These are phyloP conservation scores for Fraxinus quadrangulata DNA, from an alignment of 257 asterid genomes.

Conservation along the genomic window DNA sequence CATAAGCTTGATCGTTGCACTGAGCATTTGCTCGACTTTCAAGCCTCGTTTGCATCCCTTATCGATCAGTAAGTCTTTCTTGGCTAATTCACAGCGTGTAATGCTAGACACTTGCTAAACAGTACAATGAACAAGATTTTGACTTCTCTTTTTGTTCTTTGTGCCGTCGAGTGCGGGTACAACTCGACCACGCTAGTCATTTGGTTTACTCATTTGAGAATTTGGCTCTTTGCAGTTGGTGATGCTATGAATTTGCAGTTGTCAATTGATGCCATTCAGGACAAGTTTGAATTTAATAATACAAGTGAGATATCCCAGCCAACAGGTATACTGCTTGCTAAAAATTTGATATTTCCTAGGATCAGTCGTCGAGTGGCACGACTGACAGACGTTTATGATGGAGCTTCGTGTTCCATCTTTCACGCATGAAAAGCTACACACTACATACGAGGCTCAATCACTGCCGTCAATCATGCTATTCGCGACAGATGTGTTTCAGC, in stretches of 20 bases:
- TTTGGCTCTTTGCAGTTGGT: slow-evolving; percentile 33
- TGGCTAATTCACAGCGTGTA: not conserved
- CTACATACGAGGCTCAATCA: not conserved
- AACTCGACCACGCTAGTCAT: not conserved
- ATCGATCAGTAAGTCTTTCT: slow-evolving; percentile 39
- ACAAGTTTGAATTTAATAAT: slow-evolving; percentile 30
- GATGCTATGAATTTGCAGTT: slow-evolving; percentile 41
- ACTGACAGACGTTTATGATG: not conserved
- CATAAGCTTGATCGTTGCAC: slow-evolving; percentile 35
- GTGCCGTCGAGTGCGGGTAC: not conserved
- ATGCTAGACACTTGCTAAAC: not conserved
- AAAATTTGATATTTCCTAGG: not conserved
- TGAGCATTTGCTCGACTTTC: slow-evolving; percentile 43
- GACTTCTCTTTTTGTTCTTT: not conserved
- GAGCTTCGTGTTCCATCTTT: not conserved
- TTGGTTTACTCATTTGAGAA: not conserved
- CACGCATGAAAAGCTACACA: not conserved
- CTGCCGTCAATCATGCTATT: not conserved
- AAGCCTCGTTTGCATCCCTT: slow-evolving; percentile 44
- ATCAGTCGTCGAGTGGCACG: not conserved
- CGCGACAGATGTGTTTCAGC: not conserved
- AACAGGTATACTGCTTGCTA: slow-evolving; percentile 4
- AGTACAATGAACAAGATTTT: not conserved
- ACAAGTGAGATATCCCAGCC: slow-evolving; percentile 17
- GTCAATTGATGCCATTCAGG: slow-evolving; percentile 38